Evolutionary conservation across 2,329 filamentous ascomycete genomes (phyloP).

Genomic region (Alternaria postmessia): DNA sequence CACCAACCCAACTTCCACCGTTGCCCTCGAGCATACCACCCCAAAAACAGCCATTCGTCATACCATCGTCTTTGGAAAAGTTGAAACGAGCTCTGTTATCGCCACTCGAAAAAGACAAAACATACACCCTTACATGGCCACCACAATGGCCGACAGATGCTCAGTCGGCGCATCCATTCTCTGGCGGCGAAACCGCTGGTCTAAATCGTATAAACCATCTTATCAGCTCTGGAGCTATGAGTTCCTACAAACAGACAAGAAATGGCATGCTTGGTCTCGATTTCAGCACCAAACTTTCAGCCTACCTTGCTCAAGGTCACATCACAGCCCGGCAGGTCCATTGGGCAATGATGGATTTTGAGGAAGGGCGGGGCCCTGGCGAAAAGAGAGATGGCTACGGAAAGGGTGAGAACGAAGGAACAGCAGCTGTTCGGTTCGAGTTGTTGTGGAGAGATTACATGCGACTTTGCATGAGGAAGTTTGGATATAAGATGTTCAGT

Average conservation of each 20-base stretch:
- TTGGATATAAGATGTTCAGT: conserved; percentile 69
- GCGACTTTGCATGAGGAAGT: conserved; percentile 77
- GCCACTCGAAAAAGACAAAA: conserved; percentile 61
- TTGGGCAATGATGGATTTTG: conserved; percentile 71
- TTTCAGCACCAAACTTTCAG: conserved; percentile 79
- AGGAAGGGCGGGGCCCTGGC: conserved; percentile 64
- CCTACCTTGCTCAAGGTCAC: conserved; percentile 75
- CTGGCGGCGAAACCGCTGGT: conserved; percentile 71
- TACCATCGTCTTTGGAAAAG: conserved; percentile 64
- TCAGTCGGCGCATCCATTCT: conserved; percentile 70
- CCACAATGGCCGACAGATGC: conserved; percentile 63
- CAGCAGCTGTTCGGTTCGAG: conserved; percentile 73
- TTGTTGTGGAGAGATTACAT: conserved; percentile 82
- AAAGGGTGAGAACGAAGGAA: conserved; percentile 75
- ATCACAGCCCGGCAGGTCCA: conserved; percentile 78
- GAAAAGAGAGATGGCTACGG: conserved; percentile 63
- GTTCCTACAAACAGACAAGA: conserved; percentile 72
- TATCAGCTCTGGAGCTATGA: conserved; percentile 67
- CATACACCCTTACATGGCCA: conserved; percentile 59
- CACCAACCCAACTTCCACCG: conserved; percentile 65
- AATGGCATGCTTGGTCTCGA: conserved; percentile 75
- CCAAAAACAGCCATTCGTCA: conserved; percentile 69
- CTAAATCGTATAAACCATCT: conserved; percentile 67
- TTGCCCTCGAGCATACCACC: conserved; percentile 65
- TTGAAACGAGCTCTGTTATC: conserved; percentile 64